Base-by-base conservation (phyloP, 371 early-diverging fungal species). In the Ecytonucleospora hepatopenaei region DNA sequence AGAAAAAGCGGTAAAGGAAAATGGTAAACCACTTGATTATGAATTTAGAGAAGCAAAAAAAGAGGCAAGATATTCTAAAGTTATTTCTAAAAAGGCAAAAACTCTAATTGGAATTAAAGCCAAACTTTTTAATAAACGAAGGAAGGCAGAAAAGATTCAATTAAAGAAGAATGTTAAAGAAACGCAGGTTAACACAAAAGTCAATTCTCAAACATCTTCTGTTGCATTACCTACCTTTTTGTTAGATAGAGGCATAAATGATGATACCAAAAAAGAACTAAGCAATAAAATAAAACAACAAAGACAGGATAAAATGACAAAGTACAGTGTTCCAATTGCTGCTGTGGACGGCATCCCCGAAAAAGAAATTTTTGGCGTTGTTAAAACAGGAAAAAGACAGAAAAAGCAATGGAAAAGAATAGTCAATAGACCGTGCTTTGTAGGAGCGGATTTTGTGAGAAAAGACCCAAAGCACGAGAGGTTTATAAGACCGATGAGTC, bases 401-500 rank as follows among this genome's bases (percentile, higher is more conserved):
- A 81, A 84, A 34, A 94, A 94, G 82, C 84, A 88, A 69, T 98
- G 97, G 97, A 98, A 98, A 82, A 87, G 97, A 75, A 88, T 97
- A 85, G 90, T 98, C 27, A 94, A 94, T 74, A 96, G 94, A 83
- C 91, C 93, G 0, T 94, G 95, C 17, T 98, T 98, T 85, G 97
- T 98, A 24, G 95, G 96, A 35, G 92, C 90, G 56, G 90, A 91
- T 3, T 98, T 94, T 78, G 97, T 96, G 19, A 88, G 99, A 73
- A 96, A 96, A 79, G 94, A 96, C 35, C 97, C 97, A 70, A 98
- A 96, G 84, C 96, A 92, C 82, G 99, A 98, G 80, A 87, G 97
- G 48, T 98, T 98, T 79, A 90, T 98, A 68, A 86, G 99, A 62
- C 99, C 97, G 59, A 94, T 93, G 88, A 96, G 90, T 23, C 82